Base-by-base conservation (phyloP, 805 yeast genomes). In the Priceomyces castillae region DNA sequence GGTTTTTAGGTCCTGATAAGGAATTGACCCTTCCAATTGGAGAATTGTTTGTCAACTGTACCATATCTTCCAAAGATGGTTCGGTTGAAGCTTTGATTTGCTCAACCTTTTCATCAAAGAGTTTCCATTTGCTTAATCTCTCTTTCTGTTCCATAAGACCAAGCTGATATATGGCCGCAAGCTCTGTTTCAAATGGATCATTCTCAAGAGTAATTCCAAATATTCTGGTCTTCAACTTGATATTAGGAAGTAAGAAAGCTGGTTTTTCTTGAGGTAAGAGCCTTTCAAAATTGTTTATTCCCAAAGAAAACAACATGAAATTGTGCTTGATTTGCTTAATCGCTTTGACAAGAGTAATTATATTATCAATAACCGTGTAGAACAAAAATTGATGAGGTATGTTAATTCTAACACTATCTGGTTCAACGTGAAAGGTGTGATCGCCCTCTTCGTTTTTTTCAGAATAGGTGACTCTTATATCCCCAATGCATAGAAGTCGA, bases 111-210 rank as follows among this genome's bases (percentile, higher is more conserved):
- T 66, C 62, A 12, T 71, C 72, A 36, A 71, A 72, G 10, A 63
- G 44, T 4, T 69, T 59, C 33, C 51, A 40, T 37, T 85, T 82
- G 18, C 77, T 78, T 10, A 78, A 39, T 47, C 96, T 71, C 40
- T 71, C 67, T 49, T 69, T 72, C 57, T 88, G 95, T 51, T 83
- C 92, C n/a, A 71, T 46, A 16, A 65, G 40, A 1, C 95, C 95
- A 9, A 84, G 70, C 51, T 83, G 82, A 54, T 76, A 81, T 20
- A 84, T 78, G 54, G 78, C 69, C 17, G 79, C 76, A 37, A 90
- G 64, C 52, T 87, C 82, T 6, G 81, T 71, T 61, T 92, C 98
- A 59, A 90, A 90, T 6, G 95, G 92, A 62, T 92, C 97, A 60
- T 87, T 95, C 43, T 87, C 96, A 49, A 90, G 71, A 18, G 84